These are phyloP conservation scores for Suhomyces panamericanus DNA, from an alignment of 1,139 yeast genomes.

Conservation along the genomic window DNA sequence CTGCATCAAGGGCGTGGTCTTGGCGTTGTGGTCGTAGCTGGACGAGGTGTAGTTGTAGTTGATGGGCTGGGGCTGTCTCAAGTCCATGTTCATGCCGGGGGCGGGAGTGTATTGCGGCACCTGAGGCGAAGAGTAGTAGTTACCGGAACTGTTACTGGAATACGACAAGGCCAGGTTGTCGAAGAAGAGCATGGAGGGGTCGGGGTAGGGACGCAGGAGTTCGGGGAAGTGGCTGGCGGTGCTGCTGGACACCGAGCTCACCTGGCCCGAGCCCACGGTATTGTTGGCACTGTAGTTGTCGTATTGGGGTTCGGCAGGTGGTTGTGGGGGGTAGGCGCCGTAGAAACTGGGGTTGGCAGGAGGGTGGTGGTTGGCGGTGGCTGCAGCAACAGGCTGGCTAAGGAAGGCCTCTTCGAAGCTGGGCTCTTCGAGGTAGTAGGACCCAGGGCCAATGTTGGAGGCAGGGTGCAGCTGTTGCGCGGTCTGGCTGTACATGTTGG, in stretches of 20 bases:
- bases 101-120: slow-evolving; percentile 4
- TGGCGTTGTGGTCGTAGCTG: slow-evolving; percentile 2
- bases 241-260: slow-evolving; percentile 1
- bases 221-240: slow-evolving; percentile 4
- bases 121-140: slow-evolving; percentile 8
- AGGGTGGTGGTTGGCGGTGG: slow-evolving; percentile 1
- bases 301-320: slow-evolving; percentile 3
- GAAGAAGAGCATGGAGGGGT: slow-evolving; percentile 8
- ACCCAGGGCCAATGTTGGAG: neutral
- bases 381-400: neutral
- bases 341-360: slow-evolving; percentile 16
- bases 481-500: slow-evolving; percentile 1
- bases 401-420: slow-evolving; percentile 10
- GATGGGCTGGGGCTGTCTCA: slow-evolving; percentile 6
- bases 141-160: slow-evolving; percentile 7
- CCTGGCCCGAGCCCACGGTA: neutral
- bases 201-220: slow-evolving; percentile 3
- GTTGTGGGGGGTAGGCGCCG: slow-evolving; percentile 1
- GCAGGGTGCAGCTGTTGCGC: slow-evolving; percentile 6
- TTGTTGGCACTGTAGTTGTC: slow-evolving; percentile 5
- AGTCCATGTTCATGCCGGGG: slow-evolving; percentile 2
- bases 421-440: slow-evolving; percentile 12
- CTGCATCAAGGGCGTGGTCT: slow-evolving; percentile 6
- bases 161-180: slow-evolving; percentile 6
- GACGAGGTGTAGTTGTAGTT: slow-evolving; percentile 11